phyloP scores from a whole-genome alignment of 768 basidiomycete species.

The Cantharellus cinnabarinus region DNA sequence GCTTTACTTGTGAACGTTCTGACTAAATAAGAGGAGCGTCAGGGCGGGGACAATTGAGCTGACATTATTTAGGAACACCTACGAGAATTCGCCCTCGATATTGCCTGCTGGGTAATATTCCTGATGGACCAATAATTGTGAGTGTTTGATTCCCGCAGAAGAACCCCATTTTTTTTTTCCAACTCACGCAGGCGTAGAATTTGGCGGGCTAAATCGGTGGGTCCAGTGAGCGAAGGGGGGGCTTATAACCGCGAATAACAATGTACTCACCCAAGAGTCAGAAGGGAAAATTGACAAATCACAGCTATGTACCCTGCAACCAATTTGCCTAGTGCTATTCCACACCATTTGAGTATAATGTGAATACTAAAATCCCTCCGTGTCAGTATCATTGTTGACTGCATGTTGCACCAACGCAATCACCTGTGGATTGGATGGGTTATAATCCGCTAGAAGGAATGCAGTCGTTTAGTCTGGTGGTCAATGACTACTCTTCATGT shows the following conservation, averaged over 20 bases:
- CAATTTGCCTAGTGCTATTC: constrained; percentile 43
- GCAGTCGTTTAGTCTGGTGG: neutral
- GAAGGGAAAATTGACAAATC: neutral
- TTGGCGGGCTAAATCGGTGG: constrained; percentile 24
- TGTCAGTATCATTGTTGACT: too few species aligned
- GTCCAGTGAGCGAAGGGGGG: constrained; percentile 33
- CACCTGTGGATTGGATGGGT: constrained; percentile 32
- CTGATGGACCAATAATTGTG: neutral
- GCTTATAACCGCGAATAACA: constrained; percentile 26
- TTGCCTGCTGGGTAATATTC: neutral
- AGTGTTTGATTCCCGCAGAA: neutral
- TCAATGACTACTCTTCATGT: neutral
- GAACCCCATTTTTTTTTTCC: neutral
- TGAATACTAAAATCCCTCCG: constrained; percentile 14
- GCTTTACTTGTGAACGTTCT: neutral
- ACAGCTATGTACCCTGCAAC: constrained; percentile 19
- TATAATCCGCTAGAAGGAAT: constrained; percentile 27
- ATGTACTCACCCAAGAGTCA: constrained; percentile 19
- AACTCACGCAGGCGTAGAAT: neutral
- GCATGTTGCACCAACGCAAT: too few species aligned
- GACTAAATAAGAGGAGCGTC: neutral
- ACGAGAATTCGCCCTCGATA: neutral
- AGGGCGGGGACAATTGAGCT: neutral
- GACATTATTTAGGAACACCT: neutral
- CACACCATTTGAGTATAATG: constrained; percentile 67